Evolutionary conservation across 2,329 filamentous ascomycete genomes (phyloP).

Genomic region (Phyllosticta ampelicida): DNA sequence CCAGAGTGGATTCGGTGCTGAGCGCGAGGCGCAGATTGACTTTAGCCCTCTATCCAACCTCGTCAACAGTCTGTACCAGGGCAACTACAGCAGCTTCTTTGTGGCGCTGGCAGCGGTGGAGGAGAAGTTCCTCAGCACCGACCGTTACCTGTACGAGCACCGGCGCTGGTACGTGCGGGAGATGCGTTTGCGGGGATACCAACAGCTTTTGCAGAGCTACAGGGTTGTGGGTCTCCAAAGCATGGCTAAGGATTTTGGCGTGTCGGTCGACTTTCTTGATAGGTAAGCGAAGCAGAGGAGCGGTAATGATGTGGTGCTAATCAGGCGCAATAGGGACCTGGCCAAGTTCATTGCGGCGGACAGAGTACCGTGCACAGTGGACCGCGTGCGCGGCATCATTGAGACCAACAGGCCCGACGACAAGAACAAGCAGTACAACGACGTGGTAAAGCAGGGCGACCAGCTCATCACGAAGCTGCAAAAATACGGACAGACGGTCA

Average conservation of each 20-base stretch:
- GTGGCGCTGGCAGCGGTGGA: slow-evolving; percentile 79
- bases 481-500: slow-evolving; percentile 96
- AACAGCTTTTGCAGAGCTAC: slow-evolving; percentile 95
- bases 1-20: slow-evolving; percentile 54
- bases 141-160: slow-evolving; percentile 93
- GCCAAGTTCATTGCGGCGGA: slow-evolving; percentile 94
- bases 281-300: slow-evolving; percentile 48
- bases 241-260: slow-evolving; percentile 96
- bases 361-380: slow-evolving; percentile 92
- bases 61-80: slow-evolving; percentile 84
- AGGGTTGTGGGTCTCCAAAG: slow-evolving; percentile 91
- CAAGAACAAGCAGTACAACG: slow-evolving; percentile 99
- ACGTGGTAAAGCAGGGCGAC: slow-evolving; percentile 95
- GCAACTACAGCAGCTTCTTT: slow-evolving; percentile 93
- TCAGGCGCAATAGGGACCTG: slow-evolving; percentile 56
- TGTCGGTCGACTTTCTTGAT: slow-evolving; percentile 92
- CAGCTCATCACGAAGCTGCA: slow-evolving; percentile 97
- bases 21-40: slow-evolving; percentile 73
- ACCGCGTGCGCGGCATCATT: slow-evolving; percentile 92
- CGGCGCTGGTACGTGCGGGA: slow-evolving; percentile 95
- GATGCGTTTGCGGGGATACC: slow-evolving; percentile 93
- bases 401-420: slow-evolving; percentile 96
- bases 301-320: slow-evolving; percentile 2
- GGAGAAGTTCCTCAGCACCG: slow-evolving; percentile 85
- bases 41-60: slow-evolving; percentile 80